Conservation (phyloP, 257 asterid species). For the Capsicum pubescens region DNA sequence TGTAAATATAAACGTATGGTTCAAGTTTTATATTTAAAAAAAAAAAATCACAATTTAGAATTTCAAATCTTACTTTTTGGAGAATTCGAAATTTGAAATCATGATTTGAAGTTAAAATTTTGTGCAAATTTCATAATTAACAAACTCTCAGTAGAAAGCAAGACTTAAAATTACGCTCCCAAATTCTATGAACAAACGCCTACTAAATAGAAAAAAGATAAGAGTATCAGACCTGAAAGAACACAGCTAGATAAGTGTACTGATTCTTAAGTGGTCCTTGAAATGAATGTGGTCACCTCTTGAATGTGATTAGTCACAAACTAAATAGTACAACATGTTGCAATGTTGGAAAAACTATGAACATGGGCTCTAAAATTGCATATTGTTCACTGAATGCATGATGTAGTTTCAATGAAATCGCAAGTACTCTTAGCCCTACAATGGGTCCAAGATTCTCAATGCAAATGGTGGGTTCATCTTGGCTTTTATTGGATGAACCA, state of each 20-base stretch:
- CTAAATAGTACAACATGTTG: background rate
- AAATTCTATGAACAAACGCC: no score
- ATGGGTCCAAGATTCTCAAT: background rate
- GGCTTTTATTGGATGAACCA: background rate
- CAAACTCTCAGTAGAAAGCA: no score
- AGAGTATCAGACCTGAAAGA: no score
- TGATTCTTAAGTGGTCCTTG: slow-evolving; percentile 21
- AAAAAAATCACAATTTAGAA: no score
- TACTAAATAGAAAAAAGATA: no score
- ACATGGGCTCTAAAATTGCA: background rate
- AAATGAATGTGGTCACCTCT: slow-evolving; percentile 29
- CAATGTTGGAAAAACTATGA: slow-evolving; percentile 15
- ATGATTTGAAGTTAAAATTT: no score
- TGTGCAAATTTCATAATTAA: no score
- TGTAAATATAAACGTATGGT: no score
- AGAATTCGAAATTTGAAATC: no score
- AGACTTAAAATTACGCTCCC: no score
- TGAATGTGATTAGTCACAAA: background rate
- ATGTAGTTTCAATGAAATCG: slow-evolving; percentile 6
- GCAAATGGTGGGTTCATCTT: background rate
- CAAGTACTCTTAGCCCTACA: slow-evolving; percentile 18
- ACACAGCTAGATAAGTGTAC: background rate
- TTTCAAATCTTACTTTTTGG: no score
- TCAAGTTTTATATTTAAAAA: no score
- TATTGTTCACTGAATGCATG: background rate